Base-by-base conservation (phyloP, 2,329 filamentous ascomycete species). In the Hymenoscyphus albidus region DNA sequence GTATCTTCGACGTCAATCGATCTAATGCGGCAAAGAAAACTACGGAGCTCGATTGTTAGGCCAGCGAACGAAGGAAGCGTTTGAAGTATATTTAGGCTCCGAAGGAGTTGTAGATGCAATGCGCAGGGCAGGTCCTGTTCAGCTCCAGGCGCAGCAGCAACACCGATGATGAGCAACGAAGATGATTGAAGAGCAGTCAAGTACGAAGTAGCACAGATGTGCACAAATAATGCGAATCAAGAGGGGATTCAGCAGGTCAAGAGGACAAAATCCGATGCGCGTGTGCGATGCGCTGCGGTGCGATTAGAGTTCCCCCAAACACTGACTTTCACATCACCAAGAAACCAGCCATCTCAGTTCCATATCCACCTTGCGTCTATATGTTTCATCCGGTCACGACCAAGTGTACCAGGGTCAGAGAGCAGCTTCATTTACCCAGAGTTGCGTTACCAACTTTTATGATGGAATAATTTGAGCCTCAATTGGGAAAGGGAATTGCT, bases 231-330 rank as follows among this genome's bases (percentile, higher is more conserved):
- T 12, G 22, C 44, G 44, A 27, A 51, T n/a, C 13, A 51, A 27
- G 18, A 22, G 18, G 27, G 54, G 35, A n/a, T 31, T 16, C 54
- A 57, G 32, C 54, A 27, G 27, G 54, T 57, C 54, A 57, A 57
- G 54, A 57, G 54, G 31, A 57, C 54, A 35, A 18, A 27, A 31
- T 14, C n/a, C 14, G 22, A 56, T 56, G 42, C 18, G 40, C 44
- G 48, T 7, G 42, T 61, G 59, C 48, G 48, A n/a, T 62, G 44
- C 59, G 16, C 18, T 57, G 61, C 31, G n/a, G 48, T 56, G 48
- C 22, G 12, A 22, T 62, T 48, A 57, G 51, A 62, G 60, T 62
- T 62, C 44, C 44, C 42, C 42, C 42, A n/a, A 48, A 16, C 42
- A 59, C 35, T 9, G 16, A 35, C 57, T 22, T n/a, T 31, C 39